Evolutionary conservation across 768 basidiomycete species (phyloP).

Genomic region (Cystofilobasidium macerans): DNA sequence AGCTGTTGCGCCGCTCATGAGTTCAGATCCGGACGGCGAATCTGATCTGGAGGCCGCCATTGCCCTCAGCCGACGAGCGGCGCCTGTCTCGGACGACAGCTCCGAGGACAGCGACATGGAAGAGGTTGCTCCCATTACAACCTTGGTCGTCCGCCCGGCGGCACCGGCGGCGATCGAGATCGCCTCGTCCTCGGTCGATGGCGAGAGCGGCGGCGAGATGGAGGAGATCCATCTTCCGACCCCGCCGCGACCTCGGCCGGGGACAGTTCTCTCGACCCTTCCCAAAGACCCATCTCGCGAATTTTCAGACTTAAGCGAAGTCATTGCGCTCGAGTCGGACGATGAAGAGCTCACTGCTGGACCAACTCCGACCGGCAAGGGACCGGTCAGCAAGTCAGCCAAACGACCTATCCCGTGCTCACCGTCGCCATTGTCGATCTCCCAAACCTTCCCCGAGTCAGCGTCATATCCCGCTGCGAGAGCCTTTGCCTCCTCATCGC

Average conservation of each 20-base stretch:
- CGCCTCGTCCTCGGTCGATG: not conserved
- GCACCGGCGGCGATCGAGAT: not conserved
- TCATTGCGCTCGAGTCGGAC: not conserved
- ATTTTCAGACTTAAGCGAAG: not conserved
- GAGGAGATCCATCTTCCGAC: not conserved
- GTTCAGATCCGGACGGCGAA: not conserved
- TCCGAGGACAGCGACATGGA: too few species aligned
- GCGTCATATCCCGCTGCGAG: too few species aligned
- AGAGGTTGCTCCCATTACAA: too few species aligned
- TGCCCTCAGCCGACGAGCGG: not conserved
- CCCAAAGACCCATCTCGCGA: not conserved
- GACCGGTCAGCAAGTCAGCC: too few species aligned
- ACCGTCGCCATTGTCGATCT: too few species aligned
- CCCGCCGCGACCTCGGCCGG: not conserved
- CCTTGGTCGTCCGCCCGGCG: too few species aligned
- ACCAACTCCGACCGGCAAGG: too few species aligned
- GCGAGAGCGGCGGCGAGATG: not conserved
- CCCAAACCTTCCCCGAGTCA: too few species aligned
- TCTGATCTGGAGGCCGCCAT: not conserved
- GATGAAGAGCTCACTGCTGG: too few species aligned
- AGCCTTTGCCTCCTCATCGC: too few species aligned
- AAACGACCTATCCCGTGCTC: too few species aligned
- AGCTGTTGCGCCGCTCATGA: not conserved
- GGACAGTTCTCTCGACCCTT: not conserved
- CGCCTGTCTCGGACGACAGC: too few species aligned